Evolutionary conservation across 1,284 basidiomycete genomes (phyloP), one percentile per base, ranked within the genome.

Genomic region (Meira miltonrushii): DNA sequence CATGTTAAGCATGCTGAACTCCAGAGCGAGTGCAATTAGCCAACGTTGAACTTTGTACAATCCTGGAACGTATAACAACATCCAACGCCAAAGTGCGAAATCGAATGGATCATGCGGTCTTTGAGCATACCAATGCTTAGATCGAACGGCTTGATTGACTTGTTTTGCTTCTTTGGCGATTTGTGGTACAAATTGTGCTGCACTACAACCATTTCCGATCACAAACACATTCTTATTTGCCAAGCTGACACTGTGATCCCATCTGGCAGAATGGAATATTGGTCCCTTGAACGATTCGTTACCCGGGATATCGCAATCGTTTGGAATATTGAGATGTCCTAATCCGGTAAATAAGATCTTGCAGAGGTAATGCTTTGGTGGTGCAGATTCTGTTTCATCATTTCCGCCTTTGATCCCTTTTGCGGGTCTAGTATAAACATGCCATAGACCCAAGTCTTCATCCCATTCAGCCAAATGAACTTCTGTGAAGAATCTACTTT

Each of bases 251-350:
- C 60, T 61, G 39, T 74, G 70, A 53, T 79, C 73, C 79, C 79
- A 79, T 3, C 72, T 62, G 0, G 77, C 77, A 28, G 75, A 75
- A 60, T 79, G 79, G 64, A 79, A 79, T 55, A 60, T 13, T 23
- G 71, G 55, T 1, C 71, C 72, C 15, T 69, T 55, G 57, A 79
- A 79, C 15, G 59, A 58, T 46, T 78, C 69, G 39, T 71, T 49
- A 3, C 75, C 75, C 6, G 65, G 58, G 28, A 77, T 73, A 37
- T 63, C 62, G 53, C 71, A 74, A 2, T 58, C 39, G 52, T 77
- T 78, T 21, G 75, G n/a, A 23, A 11, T 37, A 3, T 25, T 44
- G 13, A 78, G 54, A 12, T 74, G 74, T 7, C 75, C 75, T 13
- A 78, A 71, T 17, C 69, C 72, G 15, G 54, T 58, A 54, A 74